Base-by-base conservation (phyloP, 805 yeast species). In the Ogataea corticis region DNA sequence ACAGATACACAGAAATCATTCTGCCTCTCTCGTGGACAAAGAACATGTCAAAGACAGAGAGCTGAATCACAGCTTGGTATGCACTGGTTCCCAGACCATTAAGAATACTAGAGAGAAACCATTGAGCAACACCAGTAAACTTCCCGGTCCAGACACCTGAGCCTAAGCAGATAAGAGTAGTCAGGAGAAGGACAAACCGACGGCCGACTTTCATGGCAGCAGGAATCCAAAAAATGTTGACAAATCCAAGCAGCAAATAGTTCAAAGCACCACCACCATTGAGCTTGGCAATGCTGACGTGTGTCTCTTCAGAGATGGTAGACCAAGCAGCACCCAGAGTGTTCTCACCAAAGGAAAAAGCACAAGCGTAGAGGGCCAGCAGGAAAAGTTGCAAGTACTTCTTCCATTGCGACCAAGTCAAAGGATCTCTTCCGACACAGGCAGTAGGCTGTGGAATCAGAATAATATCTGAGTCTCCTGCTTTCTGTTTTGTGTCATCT, bases 11-110 rank as follows among this genome's bases (percentile, higher is more conserved):
- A 10, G 56, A 52, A 25, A 54, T 48, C 59, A 54, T 52, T 30
- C 56, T 41, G 3, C 60, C 61, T 23, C 60, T 38, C 31, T 54
- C 57, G 34, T 56, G 61, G 12, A 56, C 55, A 25, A 49, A 56
- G 33, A 56, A 56, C 41, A 56, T 28, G 34, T 56, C 60, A 15
- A 52, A 50, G 12, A 56, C 47, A 4, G 54, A 37, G 27, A 56
- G 45, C 23, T 56, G 58, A 25, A 56, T 52, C 7, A 52, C 50
- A 9, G 58, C 49, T 30, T 51, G 52, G 27, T 50, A 50, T 12
- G 52, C 54, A 41, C 49, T 38, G 2, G 54, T 50, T 9, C 54
- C 52, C 4, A 50, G 14, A n/a, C 54, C 52, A 28, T 44, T 48
- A 14, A 50, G 33, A 12, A 44, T 32, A 19, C 7, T 19, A 5